Evolutionary conservation across 257 asterid species (phyloP).

Genomic region (Handroanthus guayacan): DNA sequence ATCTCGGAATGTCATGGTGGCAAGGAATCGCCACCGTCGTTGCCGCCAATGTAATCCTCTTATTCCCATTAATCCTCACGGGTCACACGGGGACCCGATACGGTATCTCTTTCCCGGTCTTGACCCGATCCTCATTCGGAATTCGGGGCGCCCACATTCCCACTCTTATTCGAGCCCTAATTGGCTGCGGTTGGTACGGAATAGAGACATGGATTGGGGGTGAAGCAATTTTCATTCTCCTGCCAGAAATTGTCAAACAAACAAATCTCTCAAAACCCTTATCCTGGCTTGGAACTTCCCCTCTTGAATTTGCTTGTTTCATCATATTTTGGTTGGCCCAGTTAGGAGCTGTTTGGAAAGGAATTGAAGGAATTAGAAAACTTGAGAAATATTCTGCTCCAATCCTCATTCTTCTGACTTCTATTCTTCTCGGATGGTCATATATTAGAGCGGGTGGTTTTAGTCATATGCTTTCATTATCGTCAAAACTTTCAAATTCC

Average conservation of each 20-base stretch:
- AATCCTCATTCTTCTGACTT: constrained; percentile 59
- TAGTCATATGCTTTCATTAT: constrained; percentile 68
- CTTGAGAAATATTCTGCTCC: constrained; percentile 92
- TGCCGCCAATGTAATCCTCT: constrained; percentile 66
- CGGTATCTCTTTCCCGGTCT: constrained; percentile 89
- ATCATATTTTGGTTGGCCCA: constrained; percentile 77
- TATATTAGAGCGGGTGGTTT: constrained; percentile 79
- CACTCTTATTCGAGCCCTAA: constrained; percentile 72
- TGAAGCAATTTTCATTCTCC: constrained; percentile 77
- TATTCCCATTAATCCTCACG: constrained; percentile 70
- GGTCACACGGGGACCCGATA: constrained; percentile 85
- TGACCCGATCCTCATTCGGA: constrained; percentile 81
- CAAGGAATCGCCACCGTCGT: constrained; percentile 94
- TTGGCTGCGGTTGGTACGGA: constrained; percentile 98
- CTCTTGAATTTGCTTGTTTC: constrained; percentile 80
- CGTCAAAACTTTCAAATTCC: constrained; percentile 68
- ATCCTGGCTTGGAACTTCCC: constrained; percentile 88
- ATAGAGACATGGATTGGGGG: constrained; percentile 98
- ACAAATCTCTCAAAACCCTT: constrained; percentile 50
- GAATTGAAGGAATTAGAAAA: constrained; percentile 81
- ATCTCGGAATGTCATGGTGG: constrained; percentile 99
- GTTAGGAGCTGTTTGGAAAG: constrained; percentile 72
- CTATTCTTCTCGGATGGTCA: constrained; percentile 72
- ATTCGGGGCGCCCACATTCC: constrained; percentile 89
- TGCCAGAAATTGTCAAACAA: constrained; percentile 54